Evolutionary conservation across 208 protist genomes (phyloP).

Genomic region (Crithidia fasciculata): DNA sequence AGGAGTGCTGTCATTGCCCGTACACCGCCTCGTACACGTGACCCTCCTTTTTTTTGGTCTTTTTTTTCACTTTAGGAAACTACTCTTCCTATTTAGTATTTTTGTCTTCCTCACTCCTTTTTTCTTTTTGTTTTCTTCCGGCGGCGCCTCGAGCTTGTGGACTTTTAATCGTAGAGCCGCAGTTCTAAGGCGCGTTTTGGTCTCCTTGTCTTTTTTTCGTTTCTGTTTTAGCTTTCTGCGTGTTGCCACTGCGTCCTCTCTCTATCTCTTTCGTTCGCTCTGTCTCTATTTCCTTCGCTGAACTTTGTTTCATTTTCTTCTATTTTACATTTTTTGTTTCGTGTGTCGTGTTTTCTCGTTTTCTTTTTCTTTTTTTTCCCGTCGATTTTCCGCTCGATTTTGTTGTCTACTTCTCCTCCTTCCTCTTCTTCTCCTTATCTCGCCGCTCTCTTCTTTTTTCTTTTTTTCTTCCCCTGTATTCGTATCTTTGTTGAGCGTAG

Average conservation of each 20-base stretch:
- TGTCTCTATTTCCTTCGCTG: not conserved
- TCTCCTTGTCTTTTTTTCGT: not conserved
- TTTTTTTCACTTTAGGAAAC: not conserved
- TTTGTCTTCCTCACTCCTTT: no score
- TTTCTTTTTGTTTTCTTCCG: no score
- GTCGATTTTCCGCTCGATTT: not conserved
- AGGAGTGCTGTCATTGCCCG: no score
- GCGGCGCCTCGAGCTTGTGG: not conserved
- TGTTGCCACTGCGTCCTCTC: no score
- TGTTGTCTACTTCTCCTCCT: not conserved
- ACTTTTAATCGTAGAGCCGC: not conserved
- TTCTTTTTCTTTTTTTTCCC: not conserved
- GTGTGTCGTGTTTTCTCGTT: not conserved
- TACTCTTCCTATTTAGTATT: not conserved
- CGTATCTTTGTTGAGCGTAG: not conserved
- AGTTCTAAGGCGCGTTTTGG: not conserved
- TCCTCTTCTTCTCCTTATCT: slow-evolving; percentile 4
- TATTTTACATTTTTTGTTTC: not conserved
- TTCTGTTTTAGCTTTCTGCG: not conserved
- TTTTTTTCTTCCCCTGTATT: not conserved
- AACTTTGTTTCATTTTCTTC: not conserved
- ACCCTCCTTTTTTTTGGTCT: not conserved
- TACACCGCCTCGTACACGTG: not conserved
- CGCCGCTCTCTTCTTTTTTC: slow-evolving; percentile 22
- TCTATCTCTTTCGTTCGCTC: not conserved